Evolutionary conservation across 768 basidiomycete genomes (phyloP), one percentile per base, ranked within the genome.

Genomic region (Psilocybe sp.): DNA sequence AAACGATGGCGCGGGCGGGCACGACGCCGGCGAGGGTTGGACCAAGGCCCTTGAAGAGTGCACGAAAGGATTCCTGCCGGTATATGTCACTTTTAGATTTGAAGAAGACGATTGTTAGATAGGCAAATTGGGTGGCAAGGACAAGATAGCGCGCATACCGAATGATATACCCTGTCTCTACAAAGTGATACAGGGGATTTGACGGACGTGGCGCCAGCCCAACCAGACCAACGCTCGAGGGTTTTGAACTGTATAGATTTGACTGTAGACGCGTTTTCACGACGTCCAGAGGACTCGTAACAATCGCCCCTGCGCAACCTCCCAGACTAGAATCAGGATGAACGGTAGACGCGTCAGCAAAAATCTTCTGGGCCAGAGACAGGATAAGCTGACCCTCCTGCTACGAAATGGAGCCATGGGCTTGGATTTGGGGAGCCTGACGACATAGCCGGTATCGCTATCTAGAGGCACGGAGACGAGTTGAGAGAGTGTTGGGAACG

Each of bases 261-360:
- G 93, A 96, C 70, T 99, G 97, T 6, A 98, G 74, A 3, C 97
- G 87, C 38, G 97, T 99, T 73, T 98, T 98, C 54, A 98, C 94
- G 31, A 99, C 93, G 68, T 99, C 97, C 60, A 99, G 96, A 0
- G 97, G 96, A 39, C 92, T 93, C 0, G 97, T 99, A 3, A 98
- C 86, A 51, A 97, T 88, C 14, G 94, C 94, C 32, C 96, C 97
- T 62, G 92, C 92, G 94, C 98, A 96, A 36, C 95, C 97, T 19
- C 96, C 97, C 14, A 98, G 73, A 16, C 96, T 98, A 28, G 48
- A 47, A 23, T 4, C 8, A 32, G n/a, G 16, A 28, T 35, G 53
- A n/a, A 51, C 54, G 23, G 32, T 7, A 23, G n/a, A n/a, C n/a
- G n/a, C n/a, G 36, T 53, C 15, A 51, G 35, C 40, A 40, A 53